A percentile compares a stretch with the other conserved stretches of the same genome.
Evolutionary conservation across 2,329 filamentous ascomycete genomes (phyloP).

Genomic region (Paecilomyces fulvus): DNA sequence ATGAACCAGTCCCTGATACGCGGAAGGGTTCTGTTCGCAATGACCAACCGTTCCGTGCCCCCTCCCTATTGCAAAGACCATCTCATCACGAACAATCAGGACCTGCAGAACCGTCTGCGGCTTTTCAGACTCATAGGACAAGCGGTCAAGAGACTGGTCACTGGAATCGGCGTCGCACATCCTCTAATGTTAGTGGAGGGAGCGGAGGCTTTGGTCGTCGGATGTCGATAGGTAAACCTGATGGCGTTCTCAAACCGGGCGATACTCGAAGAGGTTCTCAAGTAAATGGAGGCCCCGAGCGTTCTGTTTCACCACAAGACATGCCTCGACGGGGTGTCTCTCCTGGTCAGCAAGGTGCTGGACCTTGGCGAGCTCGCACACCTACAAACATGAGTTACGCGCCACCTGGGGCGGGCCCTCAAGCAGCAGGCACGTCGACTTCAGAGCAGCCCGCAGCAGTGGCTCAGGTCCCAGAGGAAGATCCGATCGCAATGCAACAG

Average conservation of each 20-base stretch:
- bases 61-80: conserved; percentile 69
- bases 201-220: conserved; percentile 63
- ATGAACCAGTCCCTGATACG: conserved; percentile 73
- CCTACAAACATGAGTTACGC: conserved; percentile 20
- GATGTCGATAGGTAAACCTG: conserved; percentile 46
- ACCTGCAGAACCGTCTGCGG: conserved; percentile 73
- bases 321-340: conserved; percentile 14
- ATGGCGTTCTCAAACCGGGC: conserved; percentile 29
- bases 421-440: conserved; percentile 9
- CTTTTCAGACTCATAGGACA: conserved; percentile 71
- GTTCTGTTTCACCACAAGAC: conserved; percentile 21
- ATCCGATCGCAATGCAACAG: conserved; percentile 47
- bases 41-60: conserved; percentile 60
- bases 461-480: conserved; percentile 22
- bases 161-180: conserved; percentile 70
- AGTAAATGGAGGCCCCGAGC: conserved; percentile 26
- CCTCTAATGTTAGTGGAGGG: conserved; percentile 83
- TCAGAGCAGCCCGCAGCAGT: conserved; percentile 11
- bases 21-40: conserved; percentile 62
- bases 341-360: conserved; percentile 17
- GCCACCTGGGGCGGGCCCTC: conserved; percentile 12
- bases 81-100: conserved; percentile 51
- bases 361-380: conserved; percentile 21
- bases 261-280: conserved; percentile 34
- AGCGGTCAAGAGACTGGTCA: conserved; percentile 54